A percentile compares a stretch with the other conserved stretches of the same genome.
phyloP scores from a whole-genome alignment of 148 eudicot genomes.

The Vaccinium myrtillus region DNA sequence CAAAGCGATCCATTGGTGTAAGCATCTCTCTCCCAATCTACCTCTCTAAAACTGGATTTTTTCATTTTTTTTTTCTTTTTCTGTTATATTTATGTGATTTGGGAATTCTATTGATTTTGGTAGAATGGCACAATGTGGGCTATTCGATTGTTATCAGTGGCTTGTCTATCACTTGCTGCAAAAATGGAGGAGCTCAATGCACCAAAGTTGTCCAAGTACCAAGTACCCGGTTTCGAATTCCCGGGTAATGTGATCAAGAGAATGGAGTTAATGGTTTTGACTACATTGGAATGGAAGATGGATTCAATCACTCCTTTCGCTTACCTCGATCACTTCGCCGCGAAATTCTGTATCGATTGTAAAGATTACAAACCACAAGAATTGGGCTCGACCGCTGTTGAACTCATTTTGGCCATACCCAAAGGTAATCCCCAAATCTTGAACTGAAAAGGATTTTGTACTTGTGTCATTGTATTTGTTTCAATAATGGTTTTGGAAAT shows the following conservation, averaged over 20 bases:
- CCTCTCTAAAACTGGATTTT: neutral
- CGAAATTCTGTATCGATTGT: slow-evolving; percentile 24
- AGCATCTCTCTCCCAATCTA: neutral
- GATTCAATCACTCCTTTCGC: slow-evolving; percentile 49
- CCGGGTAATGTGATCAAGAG: slow-evolving; percentile 25
- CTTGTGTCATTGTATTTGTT: neutral
- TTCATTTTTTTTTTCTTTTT: neutral
- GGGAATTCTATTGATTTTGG: slow-evolving; percentile 12
- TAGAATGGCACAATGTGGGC: slow-evolving; percentile 52
- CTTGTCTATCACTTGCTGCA: slow-evolving; percentile 68
- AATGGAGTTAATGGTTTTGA: slow-evolving; percentile 55
- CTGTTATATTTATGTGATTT: neutral
- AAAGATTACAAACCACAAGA: slow-evolving; percentile 11
- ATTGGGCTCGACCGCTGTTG: slow-evolving; percentile 28
- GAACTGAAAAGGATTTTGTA: neutral
- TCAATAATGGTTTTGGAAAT: neutral
- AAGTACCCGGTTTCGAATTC: slow-evolving; percentile 25
- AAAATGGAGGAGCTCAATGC: slow-evolving; percentile 51
- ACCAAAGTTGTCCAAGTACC: slow-evolving; percentile 32
- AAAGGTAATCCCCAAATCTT: slow-evolving; percentile 35
- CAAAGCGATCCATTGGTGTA: slow-evolving; percentile 34
- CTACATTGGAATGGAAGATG: slow-evolving; percentile 52
- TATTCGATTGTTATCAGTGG: slow-evolving; percentile 43
- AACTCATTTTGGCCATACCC: slow-evolving; percentile 33
- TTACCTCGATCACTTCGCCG: slow-evolving; percentile 39